phyloP scores from a whole-genome alignment of 495 filamentous ascomycete species.

The Cercophora sp. region DNA sequence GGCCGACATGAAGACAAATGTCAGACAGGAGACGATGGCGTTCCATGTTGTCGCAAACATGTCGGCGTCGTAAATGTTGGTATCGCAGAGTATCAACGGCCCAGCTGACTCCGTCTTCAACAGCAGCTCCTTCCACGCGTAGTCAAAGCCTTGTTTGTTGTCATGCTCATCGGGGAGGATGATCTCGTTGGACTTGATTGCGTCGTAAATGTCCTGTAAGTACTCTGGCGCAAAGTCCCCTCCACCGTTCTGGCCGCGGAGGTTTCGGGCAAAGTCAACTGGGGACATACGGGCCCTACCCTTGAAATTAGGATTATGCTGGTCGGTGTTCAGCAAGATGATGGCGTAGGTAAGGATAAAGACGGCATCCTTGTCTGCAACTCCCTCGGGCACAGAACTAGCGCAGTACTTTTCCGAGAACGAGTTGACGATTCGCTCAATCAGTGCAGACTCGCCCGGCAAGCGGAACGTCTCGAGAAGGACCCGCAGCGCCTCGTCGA shows the following conservation, averaged over 20 bases:
- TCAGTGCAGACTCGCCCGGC: constrained; percentile 87
- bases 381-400: constrained; percentile 64
- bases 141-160: constrained; percentile 92
- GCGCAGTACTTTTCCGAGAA: constrained; percentile 85
- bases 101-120: constrained; percentile 76
- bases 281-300: constrained; percentile 73
- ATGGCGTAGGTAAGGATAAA: constrained; percentile 92
- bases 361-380: constrained; percentile 84
- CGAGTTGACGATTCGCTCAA: constrained; percentile 83
- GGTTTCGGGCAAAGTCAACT: constrained; percentile 76
- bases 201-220: constrained; percentile 82
- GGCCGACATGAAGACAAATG: constrained; percentile 98
- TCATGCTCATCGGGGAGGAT: constrained; percentile 97
- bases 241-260: constrained; percentile 82
- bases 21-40: constrained; percentile 87
- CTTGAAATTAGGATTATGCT: constrained; percentile 92
- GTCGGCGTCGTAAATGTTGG: constrained; percentile 92
- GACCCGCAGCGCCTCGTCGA: constrained; percentile 84
- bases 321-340: constrained; percentile 92
- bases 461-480: constrained; percentile 90
- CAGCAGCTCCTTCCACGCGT: constrained; percentile 92
- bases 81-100: constrained; percentile 74
- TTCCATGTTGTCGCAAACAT: constrained; percentile 98
- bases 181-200: constrained; percentile 89
- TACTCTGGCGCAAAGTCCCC: constrained; percentile 83